Evolutionary conservation across 179 eudicot species (phyloP).

Genomic region (Spergularia azorica): DNA sequence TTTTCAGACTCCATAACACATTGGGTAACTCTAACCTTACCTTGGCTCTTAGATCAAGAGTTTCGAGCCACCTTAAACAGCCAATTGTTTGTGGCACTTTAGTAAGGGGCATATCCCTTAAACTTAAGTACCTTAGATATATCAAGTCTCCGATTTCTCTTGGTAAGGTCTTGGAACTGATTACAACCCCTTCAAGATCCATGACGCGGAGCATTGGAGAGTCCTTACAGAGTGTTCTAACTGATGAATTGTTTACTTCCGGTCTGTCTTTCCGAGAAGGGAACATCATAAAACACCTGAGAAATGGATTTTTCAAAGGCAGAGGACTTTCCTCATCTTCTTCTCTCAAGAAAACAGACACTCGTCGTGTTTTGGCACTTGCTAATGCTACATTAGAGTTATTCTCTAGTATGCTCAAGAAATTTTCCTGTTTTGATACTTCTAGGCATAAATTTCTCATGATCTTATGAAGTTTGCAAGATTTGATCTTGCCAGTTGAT

Average conservation of each 20-base stretch:
- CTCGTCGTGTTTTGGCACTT: constrained; percentile 25
- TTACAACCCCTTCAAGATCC: constrained; percentile 30
- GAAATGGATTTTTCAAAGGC: constrained; percentile 12
- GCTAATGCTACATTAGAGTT: background rate
- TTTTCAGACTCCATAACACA: constrained; percentile 32
- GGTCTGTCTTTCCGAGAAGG: constrained; percentile 18
- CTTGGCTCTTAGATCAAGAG: constrained; percentile 43
- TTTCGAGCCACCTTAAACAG: constrained; percentile 30
- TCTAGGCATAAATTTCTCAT: constrained; percentile 36
- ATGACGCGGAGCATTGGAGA: constrained; percentile 38
- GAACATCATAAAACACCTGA: constrained; percentile 36
- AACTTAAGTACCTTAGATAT: constrained; percentile 41
- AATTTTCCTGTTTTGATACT: constrained; percentile 28
- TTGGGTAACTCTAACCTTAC: constrained; percentile 34
- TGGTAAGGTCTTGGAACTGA: constrained; percentile 30
- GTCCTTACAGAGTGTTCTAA: constrained; percentile 28
- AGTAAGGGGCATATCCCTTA: constrained; percentile 29
- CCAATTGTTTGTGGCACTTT: constrained; percentile 38
- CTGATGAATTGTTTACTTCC: constrained; percentile 23
- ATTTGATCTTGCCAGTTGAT: constrained; percentile 29
- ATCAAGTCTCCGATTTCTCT: constrained; percentile 34
- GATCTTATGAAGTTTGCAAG: constrained; percentile 39
- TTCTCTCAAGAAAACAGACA: constrained; percentile 26
- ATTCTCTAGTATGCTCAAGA: constrained; percentile 21
- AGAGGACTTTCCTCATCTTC: constrained; percentile 18